Evolutionary conservation across 805 yeast species (phyloP), one percentile per base, ranked within the genome.

Genomic region (Suhomyces canberraensis): DNA sequence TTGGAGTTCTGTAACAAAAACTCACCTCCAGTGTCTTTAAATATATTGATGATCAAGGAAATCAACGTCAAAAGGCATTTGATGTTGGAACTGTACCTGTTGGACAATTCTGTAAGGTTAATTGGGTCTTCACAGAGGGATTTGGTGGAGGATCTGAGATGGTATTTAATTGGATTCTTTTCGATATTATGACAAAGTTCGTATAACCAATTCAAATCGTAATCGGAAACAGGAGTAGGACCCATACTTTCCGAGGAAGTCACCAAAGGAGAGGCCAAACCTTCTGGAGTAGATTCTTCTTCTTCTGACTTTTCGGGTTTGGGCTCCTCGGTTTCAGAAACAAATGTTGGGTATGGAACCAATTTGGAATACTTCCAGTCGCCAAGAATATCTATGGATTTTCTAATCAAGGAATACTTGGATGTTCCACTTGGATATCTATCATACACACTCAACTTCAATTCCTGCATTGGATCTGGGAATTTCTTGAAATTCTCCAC

Each of bases 341-440:
- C n/a, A 4, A n/a, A 19, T 15, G 18, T 9, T 1, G 76, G 73
- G 16, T 56, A 57, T 7, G 69, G 61, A 3, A 75, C 50, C 21
- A 74, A 40, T 24, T 49, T 52, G 4, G 78, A 65, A 45, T 61
- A 69, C 16, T 49, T 43, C 39, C 65, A 65, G 16, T 64, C 60
- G 1, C 68, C 61, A 17, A 69, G 40, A 9, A 54, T 44, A 22
- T 63, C 58, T 2, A 75, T 42, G 1, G 70, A 51, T 33, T 65
- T 71, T 25, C 69, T 64, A 11, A 70, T 52, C 19, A 75, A 46
- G 3, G 69, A 58, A 43, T 63, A 68, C 47, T 68, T 70, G 3
- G 79, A 73, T 2, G 77, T 68, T 0, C 81, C 81, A 15, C 76
- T 72, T 0, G 81, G 81, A 38, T 69, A 73, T 36, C 78, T 64